Evolutionary conservation across 495 filamentous ascomycete species (phyloP).

Genomic region (Penicillium lividum): DNA sequence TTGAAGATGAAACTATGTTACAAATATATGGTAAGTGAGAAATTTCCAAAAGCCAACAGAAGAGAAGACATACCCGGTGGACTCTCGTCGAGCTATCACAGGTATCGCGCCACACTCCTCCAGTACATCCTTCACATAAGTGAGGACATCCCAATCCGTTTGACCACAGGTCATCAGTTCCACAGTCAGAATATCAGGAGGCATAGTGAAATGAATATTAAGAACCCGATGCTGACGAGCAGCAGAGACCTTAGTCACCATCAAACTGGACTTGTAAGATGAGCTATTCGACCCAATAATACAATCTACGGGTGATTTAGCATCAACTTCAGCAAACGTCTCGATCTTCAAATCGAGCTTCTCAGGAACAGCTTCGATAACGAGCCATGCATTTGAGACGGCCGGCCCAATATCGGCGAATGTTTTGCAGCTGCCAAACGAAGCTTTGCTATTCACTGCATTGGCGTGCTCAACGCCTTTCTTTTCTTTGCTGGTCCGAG

Average conservation of each 20-base stretch:
- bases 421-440: background rate
- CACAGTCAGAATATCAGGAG: constrained; percentile 46
- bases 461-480: background rate
- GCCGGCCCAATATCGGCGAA: background rate
- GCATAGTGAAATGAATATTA: constrained; percentile 59
- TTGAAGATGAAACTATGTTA: constrained; percentile 52
- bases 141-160: constrained; percentile 41
- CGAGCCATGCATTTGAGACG: constrained; percentile 39
- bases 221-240: constrained; percentile 17
- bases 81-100: constrained; percentile 25
- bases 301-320: constrained; percentile 39
- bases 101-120: constrained; percentile 43
- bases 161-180: constrained; percentile 58
- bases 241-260: constrained; percentile 18
- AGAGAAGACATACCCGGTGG: background rate
- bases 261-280: constrained; percentile 31
- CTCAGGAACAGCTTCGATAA: constrained; percentile 57
- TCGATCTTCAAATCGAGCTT: constrained; percentile 47
- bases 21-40: background rate
- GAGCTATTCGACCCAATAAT: constrained; percentile 50
- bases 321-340: constrained; percentile 47
- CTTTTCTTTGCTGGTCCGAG: background rate
- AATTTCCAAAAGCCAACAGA: background rate
- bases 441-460: too few species aligned
- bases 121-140: constrained; percentile 41